phyloP scores from a whole-genome alignment of 2,329 filamentous ascomycete species.

The Plectosphaerella plurivora region DNA sequence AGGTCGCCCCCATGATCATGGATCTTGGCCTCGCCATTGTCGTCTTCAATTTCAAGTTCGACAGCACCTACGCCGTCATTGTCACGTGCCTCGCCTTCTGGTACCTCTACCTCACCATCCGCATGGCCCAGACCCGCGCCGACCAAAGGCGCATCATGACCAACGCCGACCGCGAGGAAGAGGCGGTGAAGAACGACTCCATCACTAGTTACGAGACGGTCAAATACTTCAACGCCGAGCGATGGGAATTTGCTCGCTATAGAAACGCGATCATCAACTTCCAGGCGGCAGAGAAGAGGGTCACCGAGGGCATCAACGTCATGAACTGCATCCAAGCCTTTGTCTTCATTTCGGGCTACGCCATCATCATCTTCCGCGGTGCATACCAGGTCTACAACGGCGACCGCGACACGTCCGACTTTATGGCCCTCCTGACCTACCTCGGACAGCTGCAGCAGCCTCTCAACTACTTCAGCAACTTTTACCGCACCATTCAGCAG shows the following conservation, averaged over 20 bases:
- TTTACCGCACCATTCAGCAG: slow-evolving; percentile 93
- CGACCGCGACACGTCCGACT: slow-evolving; percentile 62
- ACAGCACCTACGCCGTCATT: slow-evolving; percentile 73
- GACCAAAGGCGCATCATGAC: slow-evolving; percentile 91
- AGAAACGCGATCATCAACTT: slow-evolving; percentile 65
- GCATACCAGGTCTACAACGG: slow-evolving; percentile 72
- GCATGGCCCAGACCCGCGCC: slow-evolving; percentile 89
- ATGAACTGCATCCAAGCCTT: slow-evolving; percentile 80
- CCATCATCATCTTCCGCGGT: slow-evolving; percentile 67
- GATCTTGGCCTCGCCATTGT: slow-evolving; percentile 82
- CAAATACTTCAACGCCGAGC: slow-evolving; percentile 84
- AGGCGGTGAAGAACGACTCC: slow-evolving; percentile 97
- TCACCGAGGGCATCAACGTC: slow-evolving; percentile 70
- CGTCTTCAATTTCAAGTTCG: slow-evolving; percentile 75
- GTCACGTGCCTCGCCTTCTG: slow-evolving; percentile 89
- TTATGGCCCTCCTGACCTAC: slow-evolving; percentile 70
- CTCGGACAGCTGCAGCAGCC: slow-evolving; percentile 76
- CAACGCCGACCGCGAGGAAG: slow-evolving; percentile 89
- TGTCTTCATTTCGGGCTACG: slow-evolving; percentile 73
- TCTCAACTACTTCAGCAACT: slow-evolving; percentile 86
- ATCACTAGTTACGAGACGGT: slow-evolving; percentile 98
- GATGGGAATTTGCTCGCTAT: slow-evolving; percentile 73
- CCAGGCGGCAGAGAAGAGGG: slow-evolving; percentile 70
- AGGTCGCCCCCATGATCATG: slow-evolving; percentile 90
- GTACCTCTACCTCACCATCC: slow-evolving; percentile 94